Evolutionary conservation across 2,329 filamentous ascomycete genomes (phyloP), one percentile per base, ranked within the genome.

Genomic region (Pleurostoma richardsiae): DNA sequence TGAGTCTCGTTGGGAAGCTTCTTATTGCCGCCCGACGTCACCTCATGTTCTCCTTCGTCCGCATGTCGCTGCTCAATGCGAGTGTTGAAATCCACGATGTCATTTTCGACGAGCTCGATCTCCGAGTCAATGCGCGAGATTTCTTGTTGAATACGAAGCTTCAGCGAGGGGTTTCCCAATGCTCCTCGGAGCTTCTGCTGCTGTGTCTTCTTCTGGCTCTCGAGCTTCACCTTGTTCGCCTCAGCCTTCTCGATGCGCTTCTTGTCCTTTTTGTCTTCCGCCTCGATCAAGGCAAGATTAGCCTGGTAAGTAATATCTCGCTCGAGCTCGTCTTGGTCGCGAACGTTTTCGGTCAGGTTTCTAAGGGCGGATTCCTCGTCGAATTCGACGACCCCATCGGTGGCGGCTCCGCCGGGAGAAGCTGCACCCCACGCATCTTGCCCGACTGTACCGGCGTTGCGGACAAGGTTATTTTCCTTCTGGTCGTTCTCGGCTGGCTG

Each of bases 321-420:
- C 65, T 96, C 92, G 26, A 97, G 71, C 49, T 96, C 91, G 69
- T 91, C 85, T 64, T 97, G 92, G 58, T 96, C 83, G 48, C 89
- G 83, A 27, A 94, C 82, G 48, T 84, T 77, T 44, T 83, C 79
- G 4, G 85, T 83, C 39, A 90, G 69, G 40, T 77, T 77, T 48
- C 75, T 72, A 29, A 90, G 69, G 26, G 79, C 77, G 44, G 74
- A 73, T 39, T 77, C 76, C 58, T 88, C 84, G 51, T 82, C 79
- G 48, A 77, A 61, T 4, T 59, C 42, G 26, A 49, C 40, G 7
- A 43, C 10, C 10, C 30, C 40, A 5, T 49, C 47, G 10, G 29
- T 38, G 29, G 45, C 19, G 33, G 33, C 8, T 8, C n/a, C 33
- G 33, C n/a, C n/a, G 33, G 33, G 33, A 8, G 33, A 36, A n/a